A percentile compares a stretch with the other conserved stretches of the same genome.
phyloP scores from a whole-genome alignment of 257 asterid species.

The Nicotiana obtusifolia region DNA sequence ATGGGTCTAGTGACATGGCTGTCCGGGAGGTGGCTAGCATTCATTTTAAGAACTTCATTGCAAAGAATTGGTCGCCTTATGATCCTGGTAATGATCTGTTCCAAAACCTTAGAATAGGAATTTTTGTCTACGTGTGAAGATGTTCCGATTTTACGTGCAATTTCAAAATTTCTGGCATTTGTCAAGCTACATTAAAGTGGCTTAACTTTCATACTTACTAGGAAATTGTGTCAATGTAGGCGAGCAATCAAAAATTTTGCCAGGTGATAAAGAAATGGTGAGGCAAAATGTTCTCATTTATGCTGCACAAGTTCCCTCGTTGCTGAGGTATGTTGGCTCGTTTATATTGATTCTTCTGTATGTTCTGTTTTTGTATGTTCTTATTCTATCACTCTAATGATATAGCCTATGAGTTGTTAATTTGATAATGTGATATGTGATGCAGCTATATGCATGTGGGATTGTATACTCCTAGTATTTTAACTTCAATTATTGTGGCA shows the following conservation, averaged over 20 bases:
- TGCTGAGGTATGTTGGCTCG: conserved; percentile 51
- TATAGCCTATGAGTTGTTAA: too few relatives aligned
- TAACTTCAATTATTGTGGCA: too few relatives aligned
- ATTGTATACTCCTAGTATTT: too few relatives aligned
- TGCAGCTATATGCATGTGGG: too few relatives aligned
- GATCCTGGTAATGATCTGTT: conserved; percentile 46
- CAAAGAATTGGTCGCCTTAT: conserved; percentile 79
- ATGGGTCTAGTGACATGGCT: conserved; percentile 65
- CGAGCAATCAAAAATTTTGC: conserved; percentile 71
- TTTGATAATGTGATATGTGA: too few relatives aligned
- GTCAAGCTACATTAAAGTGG: too few relatives aligned
- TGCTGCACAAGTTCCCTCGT: conserved; percentile 69
- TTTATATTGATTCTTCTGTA: background rate
- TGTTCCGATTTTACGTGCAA: background rate
- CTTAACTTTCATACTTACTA: background rate
- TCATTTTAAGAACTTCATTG: conserved; percentile 82
- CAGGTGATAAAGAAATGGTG: conserved; percentile 82
- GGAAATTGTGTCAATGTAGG: conserved; percentile 34
- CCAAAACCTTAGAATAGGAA: too few relatives aligned
- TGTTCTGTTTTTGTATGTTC: background rate
- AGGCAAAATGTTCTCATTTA: conserved; percentile 81
- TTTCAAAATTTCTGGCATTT: background rate
- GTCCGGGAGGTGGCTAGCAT: conserved; percentile 96
- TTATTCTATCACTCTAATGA: too few relatives aligned
- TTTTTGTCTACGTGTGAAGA: too few relatives aligned